Percentiles rank a stretch among this genome's conserved stretches.
These are phyloP conservation scores for Myxozyma lipomycoides DNA, from an alignment of 805 yeast species.

Conservation along the genomic window DNA sequence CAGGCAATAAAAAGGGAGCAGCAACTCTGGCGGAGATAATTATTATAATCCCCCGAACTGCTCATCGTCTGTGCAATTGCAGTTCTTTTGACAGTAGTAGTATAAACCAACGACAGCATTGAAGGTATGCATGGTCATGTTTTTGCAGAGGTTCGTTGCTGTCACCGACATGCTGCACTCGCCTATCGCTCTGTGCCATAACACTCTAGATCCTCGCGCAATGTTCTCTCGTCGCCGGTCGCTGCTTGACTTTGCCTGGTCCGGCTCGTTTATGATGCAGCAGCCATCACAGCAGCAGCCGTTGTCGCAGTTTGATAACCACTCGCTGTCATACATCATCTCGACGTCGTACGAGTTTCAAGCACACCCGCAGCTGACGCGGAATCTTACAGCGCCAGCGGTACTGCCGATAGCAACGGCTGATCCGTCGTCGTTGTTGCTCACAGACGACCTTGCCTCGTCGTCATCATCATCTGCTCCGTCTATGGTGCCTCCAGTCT, in stretches of 20 bases:
- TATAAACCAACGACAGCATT: too few relatives aligned
- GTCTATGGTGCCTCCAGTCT: too few relatives aligned
- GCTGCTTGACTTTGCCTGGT: conserved; percentile 21
- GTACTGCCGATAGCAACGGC: background rate
- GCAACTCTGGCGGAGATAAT: too few relatives aligned
- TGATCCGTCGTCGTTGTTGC: background rate
- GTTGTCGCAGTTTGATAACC: background rate
- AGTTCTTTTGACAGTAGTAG: too few relatives aligned
- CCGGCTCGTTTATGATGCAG: conserved; percentile 7
- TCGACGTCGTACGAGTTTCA: background rate
- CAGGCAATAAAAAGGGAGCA: too few relatives aligned
- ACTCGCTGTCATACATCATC: background rate
- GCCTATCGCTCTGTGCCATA: background rate
- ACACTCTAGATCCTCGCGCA: background rate
- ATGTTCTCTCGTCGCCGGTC: conserved; percentile 10
- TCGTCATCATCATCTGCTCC: too few relatives aligned
- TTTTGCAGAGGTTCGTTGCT: too few relatives aligned
- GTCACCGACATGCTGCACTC: background rate
- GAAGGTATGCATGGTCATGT: too few relatives aligned
- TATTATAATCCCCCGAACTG: too few relatives aligned
- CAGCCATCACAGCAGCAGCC: conserved; percentile 1
- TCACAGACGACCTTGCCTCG: background rate
- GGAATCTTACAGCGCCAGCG: conserved; percentile 3
- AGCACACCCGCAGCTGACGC: background rate
- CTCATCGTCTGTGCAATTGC: too few relatives aligned